Percentiles rank a stretch among this genome's conserved stretches.
These are phyloP conservation scores for Aspergillus ostianus DNA, from an alignment of 495 filamentous ascomycete species.

Conservation along the genomic window DNA sequence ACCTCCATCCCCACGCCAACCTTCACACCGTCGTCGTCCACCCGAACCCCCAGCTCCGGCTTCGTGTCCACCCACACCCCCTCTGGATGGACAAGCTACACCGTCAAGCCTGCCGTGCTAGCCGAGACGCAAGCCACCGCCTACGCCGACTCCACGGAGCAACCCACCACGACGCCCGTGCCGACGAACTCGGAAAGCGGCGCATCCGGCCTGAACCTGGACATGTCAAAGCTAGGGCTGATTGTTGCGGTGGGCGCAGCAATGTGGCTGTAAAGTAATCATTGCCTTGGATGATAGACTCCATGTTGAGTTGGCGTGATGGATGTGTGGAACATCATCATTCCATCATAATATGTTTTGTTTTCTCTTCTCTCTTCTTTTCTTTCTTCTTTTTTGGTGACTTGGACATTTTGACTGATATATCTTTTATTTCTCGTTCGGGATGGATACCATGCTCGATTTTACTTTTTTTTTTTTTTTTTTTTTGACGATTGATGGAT, in stretches of 20 bases:
- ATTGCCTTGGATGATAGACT: background rate
- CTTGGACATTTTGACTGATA: background rate
- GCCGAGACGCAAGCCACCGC: slow-evolving; percentile 4
- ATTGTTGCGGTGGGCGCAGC: background rate
- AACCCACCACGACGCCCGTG: slow-evolving; percentile 15
- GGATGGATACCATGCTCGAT: slow-evolving; percentile 4
- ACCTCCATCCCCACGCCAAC: slow-evolving; percentile 26
- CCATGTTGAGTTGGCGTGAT: background rate
- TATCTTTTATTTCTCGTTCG: slow-evolving; percentile 1
- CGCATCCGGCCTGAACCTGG: background rate
- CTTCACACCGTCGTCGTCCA: slow-evolving; percentile 25
- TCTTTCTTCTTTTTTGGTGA: slow-evolving; percentile 1
- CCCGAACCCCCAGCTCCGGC: slow-evolving; percentile 21
- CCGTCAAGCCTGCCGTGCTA: slow-evolving; percentile 6
- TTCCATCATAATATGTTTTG: background rate
- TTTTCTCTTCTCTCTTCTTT: slow-evolving; percentile 2
- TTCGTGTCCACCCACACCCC: slow-evolving; percentile 5
- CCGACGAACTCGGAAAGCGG: slow-evolving; percentile 6
- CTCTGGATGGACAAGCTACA: slow-evolving; percentile 2
- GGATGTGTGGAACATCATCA: background rate
- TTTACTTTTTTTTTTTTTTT: no score
- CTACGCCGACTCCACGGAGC: slow-evolving; percentile 15
- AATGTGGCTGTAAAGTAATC: background rate
- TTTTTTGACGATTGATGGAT: slow-evolving; percentile 6
- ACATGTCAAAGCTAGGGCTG: background rate